Evolutionary conservation across 345 rosid genomes (phyloP), one percentile per base, ranked within the genome.

Genomic region (Salix caprea): DNA sequence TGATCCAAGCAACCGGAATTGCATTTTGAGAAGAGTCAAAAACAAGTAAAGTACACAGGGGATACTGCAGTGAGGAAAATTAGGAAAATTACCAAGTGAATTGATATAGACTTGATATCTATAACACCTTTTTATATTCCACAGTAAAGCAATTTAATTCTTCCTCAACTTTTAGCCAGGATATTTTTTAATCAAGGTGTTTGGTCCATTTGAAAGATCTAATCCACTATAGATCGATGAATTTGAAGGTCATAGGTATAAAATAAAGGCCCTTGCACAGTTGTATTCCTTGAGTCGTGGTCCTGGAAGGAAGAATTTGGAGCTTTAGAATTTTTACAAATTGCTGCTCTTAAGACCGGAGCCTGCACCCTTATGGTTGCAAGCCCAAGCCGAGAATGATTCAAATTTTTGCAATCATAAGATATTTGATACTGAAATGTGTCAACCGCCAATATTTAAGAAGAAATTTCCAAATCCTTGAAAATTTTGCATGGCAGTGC

Each of bases 1-100:
- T 81, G 74, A 88, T 74, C 91, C 91, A 88, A 65, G 89, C 88
- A 85, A 88, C 82, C 16, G 91, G 87, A 77, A 86, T 83, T 74
- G 91, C 91, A 80, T 85, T 83, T 52, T 71, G 89, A 73, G 84
- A 81, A 4, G 82, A 75, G 77, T 86, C 86, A 76, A 88, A 88
- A 60, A 83, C 88, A 15, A 88, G 86, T 61, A 86, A 78, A 76
- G 84, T 83, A 76, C 84, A 84, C 30, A 88, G 72, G 37, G 88
- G 88, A 84, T 85, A 78, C 89, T 88, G 89, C 65, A 68, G 42
- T 48, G 68, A n/a, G 42, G 50, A 16, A 80, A 46, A 74, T 70
- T 40, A n/a, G 42, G 50, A 16, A 80, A 46, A 74, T 70, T 40
- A 69, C 18, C 12, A 15, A 46, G 69, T 76, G 62, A 70, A 69